Evolutionary conservation across 2,329 filamentous ascomycete species (phyloP).

Genomic region (Anisogramma anomala): DNA sequence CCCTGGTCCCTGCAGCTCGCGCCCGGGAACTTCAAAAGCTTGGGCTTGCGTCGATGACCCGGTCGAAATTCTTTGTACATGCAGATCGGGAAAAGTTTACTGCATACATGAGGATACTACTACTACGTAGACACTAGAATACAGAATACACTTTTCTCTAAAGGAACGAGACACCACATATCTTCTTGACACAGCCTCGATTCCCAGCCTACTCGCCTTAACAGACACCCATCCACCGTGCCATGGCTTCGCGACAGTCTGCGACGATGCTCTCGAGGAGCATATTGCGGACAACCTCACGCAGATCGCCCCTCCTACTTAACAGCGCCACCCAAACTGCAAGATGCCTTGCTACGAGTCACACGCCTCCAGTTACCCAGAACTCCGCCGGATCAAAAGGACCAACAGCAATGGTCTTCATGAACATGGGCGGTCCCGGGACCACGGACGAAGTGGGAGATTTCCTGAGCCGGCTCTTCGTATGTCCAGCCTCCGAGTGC

Average conservation of each 20-base stretch:
- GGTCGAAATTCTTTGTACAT: too few relatives aligned
- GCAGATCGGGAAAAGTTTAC: neutral
- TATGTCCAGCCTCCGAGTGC: conserved; percentile 33
- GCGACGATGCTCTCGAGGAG: conserved; percentile 26
- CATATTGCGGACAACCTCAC: conserved; percentile 17
- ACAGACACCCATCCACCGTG: too few relatives aligned
- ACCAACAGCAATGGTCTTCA: conserved; percentile 93
- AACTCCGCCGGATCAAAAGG: conserved; percentile 58
- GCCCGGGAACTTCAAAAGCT: too few relatives aligned
- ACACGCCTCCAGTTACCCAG: conserved; percentile 67
- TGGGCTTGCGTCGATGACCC: too few relatives aligned
- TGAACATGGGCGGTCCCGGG: conserved; percentile 96
- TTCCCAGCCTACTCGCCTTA: neutral
- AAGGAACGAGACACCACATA: too few relatives aligned
- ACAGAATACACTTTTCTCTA: too few relatives aligned
- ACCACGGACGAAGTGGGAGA: conserved; percentile 78
- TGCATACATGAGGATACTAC: too few relatives aligned
- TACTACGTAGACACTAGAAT: too few relatives aligned
- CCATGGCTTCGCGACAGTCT: conserved; percentile 28
- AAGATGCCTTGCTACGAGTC: conserved; percentile 44
- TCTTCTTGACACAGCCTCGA: neutral
- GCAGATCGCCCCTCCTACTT: conserved; percentile 17
- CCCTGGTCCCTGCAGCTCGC: neutral
- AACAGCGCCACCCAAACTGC: conserved; percentile 27
- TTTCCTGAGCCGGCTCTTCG: conserved; percentile 86